A percentile compares a stretch with the other conserved stretches of the same genome.
Evolutionary conservation across 495 filamentous ascomycete species (phyloP).

Genomic region (Aspergillus avenaceus): DNA sequence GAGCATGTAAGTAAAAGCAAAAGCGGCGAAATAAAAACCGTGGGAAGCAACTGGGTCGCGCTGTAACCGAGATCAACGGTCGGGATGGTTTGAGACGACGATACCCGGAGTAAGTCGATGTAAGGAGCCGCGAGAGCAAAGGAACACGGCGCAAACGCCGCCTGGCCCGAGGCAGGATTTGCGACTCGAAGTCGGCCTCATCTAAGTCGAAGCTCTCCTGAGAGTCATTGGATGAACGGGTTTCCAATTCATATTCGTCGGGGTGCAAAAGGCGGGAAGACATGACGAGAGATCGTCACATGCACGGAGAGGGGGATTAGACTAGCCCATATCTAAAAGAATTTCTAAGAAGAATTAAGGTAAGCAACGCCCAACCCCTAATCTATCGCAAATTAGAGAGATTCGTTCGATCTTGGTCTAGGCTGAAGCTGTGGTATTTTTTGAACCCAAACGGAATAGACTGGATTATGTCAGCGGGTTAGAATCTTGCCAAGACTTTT

Average conservation of each 20-base stretch:
- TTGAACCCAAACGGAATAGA: not conserved
- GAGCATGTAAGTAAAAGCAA: slow-evolving; percentile 59
- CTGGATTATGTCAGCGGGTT: slow-evolving; percentile 7
- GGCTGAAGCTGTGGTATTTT: not conserved
- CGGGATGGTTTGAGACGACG: slow-evolving; percentile 28
- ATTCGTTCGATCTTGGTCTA: no score
- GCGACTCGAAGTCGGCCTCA: slow-evolving; percentile 46
- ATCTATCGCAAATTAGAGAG: not conserved
- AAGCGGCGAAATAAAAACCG: slow-evolving; percentile 54
- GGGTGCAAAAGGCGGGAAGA: slow-evolving; percentile 38
- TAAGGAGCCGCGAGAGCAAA: slow-evolving; percentile 27
- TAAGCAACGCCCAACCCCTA: no score
- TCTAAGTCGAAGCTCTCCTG: slow-evolving; percentile 46
- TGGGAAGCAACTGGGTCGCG: slow-evolving; percentile 25
- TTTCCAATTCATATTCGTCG: slow-evolving; percentile 44
- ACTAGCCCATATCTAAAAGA: slow-evolving; percentile 11
- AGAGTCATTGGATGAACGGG: slow-evolving; percentile 42
- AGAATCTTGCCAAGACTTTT: not conserved
- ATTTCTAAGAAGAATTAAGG: not conserved
- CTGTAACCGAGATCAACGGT: slow-evolving; percentile 21
- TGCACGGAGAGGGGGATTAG: not conserved
- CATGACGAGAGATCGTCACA: slow-evolving; percentile 28
- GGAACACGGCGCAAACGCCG: slow-evolving; percentile 19
- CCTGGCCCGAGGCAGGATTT: slow-evolving; percentile 27
- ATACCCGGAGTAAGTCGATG: slow-evolving; percentile 27